These are phyloP conservation scores for Calonectria fujianensis DNA, from an alignment of 2,329 filamentous ascomycete species.

Conservation along the genomic window DNA sequence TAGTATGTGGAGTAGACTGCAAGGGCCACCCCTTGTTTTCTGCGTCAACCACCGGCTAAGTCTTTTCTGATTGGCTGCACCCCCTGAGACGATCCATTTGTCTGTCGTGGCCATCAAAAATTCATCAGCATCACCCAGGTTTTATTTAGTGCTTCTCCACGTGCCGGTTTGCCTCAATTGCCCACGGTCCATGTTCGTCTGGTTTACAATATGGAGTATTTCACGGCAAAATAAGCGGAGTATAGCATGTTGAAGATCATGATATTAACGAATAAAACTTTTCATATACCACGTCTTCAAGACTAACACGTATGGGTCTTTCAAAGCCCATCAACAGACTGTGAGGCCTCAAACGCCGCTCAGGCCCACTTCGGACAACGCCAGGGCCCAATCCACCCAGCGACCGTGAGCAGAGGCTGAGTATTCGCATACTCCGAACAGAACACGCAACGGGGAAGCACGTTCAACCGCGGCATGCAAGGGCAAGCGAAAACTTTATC, in stretches of 20 bases:
- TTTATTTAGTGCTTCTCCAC: neutral
- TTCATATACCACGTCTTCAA: neutral
- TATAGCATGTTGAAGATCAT: neutral
- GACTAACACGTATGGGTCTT: neutral
- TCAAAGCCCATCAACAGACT: neutral
- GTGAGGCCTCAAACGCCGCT: neutral
- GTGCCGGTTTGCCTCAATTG: neutral
- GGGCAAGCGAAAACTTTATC: conserved; percentile 3
- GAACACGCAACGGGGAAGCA: neutral
- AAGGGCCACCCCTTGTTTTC: neutral
- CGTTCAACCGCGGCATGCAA: neutral
- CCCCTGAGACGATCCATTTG: conserved; percentile 11
- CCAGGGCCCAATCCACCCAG: neutral
- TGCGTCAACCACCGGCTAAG: conserved; percentile 6
- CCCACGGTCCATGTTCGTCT: neutral
- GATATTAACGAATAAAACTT: neutral
- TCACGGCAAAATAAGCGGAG: neutral
- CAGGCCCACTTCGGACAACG: neutral
- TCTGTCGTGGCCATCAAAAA: conserved; percentile 19
- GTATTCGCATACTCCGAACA: neutral
- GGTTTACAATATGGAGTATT: neutral
- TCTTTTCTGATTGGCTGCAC: neutral
- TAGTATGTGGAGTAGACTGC: neutral
- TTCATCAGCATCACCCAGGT: conserved; percentile 4
- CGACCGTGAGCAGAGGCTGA: conserved; percentile 1